Evolutionary conservation across 2,329 filamentous ascomycete genomes (phyloP).

Genomic region (Alternaria dauci): DNA sequence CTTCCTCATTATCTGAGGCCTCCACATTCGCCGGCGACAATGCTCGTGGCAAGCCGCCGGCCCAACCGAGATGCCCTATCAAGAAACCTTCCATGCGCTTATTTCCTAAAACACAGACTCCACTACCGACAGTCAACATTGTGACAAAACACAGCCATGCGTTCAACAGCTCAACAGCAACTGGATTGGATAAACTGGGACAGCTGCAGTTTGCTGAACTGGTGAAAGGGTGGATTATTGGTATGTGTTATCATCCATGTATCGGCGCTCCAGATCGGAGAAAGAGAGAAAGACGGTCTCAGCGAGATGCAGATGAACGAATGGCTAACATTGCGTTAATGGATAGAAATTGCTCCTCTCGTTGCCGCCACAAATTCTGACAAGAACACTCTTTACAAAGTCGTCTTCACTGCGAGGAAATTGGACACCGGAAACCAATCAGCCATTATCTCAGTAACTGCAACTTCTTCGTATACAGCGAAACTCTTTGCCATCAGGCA

Average conservation of each 20-base stretch:
- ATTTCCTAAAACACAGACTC: background rate
- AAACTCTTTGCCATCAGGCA: background rate
- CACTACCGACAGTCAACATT: background rate
- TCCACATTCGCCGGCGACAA: background rate
- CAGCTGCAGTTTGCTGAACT: slow-evolving; percentile 8
- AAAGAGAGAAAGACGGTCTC: background rate
- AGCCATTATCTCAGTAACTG: background rate
- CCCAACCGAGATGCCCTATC: slow-evolving; percentile 3
- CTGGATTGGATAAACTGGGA: slow-evolving; percentile 9
- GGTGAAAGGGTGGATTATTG: slow-evolving; percentile 8
- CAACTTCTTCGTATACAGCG: background rate
- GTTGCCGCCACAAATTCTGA: background rate
- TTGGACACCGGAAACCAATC: background rate
- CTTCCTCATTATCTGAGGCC: background rate
- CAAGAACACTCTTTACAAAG: background rate
- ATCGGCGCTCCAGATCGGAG: background rate
- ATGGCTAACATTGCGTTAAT: background rate
- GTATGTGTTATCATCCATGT: background rate
- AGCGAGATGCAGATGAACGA: background rate
- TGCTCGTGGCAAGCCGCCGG: background rate
- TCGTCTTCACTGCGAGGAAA: background rate
- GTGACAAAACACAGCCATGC: slow-evolving; percentile 7
- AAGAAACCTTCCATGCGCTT: background rate
- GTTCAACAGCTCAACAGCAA: slow-evolving; percentile 8
- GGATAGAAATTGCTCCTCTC: background rate